Evolutionary conservation across 768 basidiomycete species (phyloP), one percentile per base, ranked within the genome.

Genomic region (Tylopilus sp.): DNA sequence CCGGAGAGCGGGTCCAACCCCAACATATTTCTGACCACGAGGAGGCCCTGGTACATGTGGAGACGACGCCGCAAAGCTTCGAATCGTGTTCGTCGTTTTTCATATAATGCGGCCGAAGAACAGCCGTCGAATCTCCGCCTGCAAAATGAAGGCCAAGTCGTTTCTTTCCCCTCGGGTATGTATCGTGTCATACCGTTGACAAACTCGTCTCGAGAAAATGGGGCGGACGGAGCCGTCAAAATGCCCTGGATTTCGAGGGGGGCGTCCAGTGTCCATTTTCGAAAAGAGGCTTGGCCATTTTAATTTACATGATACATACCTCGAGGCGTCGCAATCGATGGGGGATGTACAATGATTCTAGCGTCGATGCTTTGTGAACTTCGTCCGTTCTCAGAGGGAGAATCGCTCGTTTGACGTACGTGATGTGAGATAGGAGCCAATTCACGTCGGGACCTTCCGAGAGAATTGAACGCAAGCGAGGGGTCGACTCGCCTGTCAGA

Each of bases 371-470:
- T n/a, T n/a, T n/a, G n/a, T n/a, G n/a, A n/a, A n/a, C n/a, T n/a
- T n/a, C n/a, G n/a, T n/a, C n/a, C n/a, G n/a, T n/a, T 21, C 37
- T 38, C 13, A 7, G n/a, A 4, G 19, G n/a, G 13, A 10, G 37
- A 26, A 14, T 25, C 24, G 24, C 40, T 10, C 24, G 40, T 25
- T 41, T 41, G 40, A n/a, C n/a, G n/a, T n/a, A n/a, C n/a, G 40
- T 36, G 34, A 36, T 36, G 34, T 14, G 22, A 22, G 34, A 36
- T 25, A 47, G 34, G 46, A 26, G 46, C 13, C 10, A 24, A 14
- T 31, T 13, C 3, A 17, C 34, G 25, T 44, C 50, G 50, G 50
- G 33, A 21, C 50, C 42, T 51, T 50, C 50, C 50, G 50, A 50
- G 33, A 25, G 24, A 26, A 47, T 36, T 38, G 45, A 33, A 19